Evolutionary conservation across 768 basidiomycete genomes (phyloP), one percentile per base, ranked within the genome.

Genomic region (Calocera cornea): DNA sequence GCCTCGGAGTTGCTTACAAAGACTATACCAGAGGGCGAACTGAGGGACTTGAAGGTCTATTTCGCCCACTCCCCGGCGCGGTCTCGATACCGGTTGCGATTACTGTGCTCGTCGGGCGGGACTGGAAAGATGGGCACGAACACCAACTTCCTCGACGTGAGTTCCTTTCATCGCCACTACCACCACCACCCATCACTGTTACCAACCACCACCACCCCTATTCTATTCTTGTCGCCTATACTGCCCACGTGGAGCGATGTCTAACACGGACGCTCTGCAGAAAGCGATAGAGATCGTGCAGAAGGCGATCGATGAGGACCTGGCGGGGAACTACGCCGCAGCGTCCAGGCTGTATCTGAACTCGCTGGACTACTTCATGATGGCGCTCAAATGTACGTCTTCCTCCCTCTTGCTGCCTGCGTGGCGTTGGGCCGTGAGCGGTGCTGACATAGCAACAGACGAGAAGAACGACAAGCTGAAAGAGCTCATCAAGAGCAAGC

Each of bases 361-460:
- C 82, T 83, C 92, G 0, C 83, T 98, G 68, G 97, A 99, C 75
- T 99, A 95, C 76, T 99, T 99, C 77, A 92, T 97, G 90, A 89
- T 97, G 71, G 94, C 95, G 10, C 81, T 92, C 75, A 95, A 94
- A 78, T 95, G 93, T 94, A 70, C 68, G 85, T 78, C 31, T 49
- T 5, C 10, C 40, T 2, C 34, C 40, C 34, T 60, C 14, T 49
- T 64, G 19, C 41, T 49, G 34, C 63, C 0, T 66, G 12, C 33
- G 33, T 44, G 17, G 34, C n/a, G 66, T 67, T 27, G 34, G 36
- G 41, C 40, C 27, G 17, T n/a, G n/a, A n/a, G n/a, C n/a, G n/a
- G 22, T 36, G 54, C 68, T 70, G 65, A 69, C 65, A 29, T 47
- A 72, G 19, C 3, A n/a, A n/a, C 74, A 91, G 89, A 92, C 73